Percentiles rank a stretch among this genome's conserved stretches.
Conservation (phyloP, 768 basidiomycete species). For the Cantharellus cinnabarinus region DNA sequence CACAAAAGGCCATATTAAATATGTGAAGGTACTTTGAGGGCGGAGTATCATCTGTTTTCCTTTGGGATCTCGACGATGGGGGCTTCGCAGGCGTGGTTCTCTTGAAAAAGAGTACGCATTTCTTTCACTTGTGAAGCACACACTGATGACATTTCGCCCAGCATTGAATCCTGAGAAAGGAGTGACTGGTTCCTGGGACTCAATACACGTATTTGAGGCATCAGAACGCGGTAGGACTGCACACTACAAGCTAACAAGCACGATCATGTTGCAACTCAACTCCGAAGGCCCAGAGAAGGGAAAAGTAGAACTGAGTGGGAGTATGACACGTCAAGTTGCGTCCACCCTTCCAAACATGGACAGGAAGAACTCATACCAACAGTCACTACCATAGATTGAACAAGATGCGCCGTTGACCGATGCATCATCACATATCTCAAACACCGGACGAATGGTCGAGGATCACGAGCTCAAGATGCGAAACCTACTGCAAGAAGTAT, state of each 20-base stretch:
- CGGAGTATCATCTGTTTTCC: conserved; percentile 89
- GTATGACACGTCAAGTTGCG: conserved; percentile 84
- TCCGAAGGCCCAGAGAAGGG: conserved; percentile 17
- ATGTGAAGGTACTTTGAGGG: conserved; percentile 77
- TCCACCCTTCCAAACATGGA: not conserved
- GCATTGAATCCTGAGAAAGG: conserved; percentile 17
- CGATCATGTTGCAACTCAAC: conserved; percentile 83
- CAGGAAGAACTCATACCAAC: not conserved
- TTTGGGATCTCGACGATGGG: conserved; percentile 95
- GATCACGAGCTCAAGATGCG: conserved; percentile 99
- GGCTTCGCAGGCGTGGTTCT: conserved; percentile 94
- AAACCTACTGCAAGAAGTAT: conserved; percentile 82
- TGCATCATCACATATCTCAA: conserved; percentile 67
- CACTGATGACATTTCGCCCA: conserved; percentile 14
- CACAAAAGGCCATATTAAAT: not conserved
- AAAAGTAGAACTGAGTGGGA: conserved; percentile 69
- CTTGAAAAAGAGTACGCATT: conserved; percentile 66
- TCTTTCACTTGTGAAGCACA: not conserved
- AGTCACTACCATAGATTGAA: conserved; percentile 35
- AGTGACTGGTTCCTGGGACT: conserved; percentile 86
- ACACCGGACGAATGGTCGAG: conserved; percentile 90
- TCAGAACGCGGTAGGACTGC: conserved; percentile 81
- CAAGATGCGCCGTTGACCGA: conserved; percentile 73
- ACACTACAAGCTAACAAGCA: conserved; percentile 93
- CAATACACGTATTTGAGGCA: conserved; percentile 93